A percentile compares a stretch with the other conserved stretches of the same genome.
Conservation (phyloP, 2,329 filamentous ascomycete species). For the Trichoderma koningiopsis region DNA sequence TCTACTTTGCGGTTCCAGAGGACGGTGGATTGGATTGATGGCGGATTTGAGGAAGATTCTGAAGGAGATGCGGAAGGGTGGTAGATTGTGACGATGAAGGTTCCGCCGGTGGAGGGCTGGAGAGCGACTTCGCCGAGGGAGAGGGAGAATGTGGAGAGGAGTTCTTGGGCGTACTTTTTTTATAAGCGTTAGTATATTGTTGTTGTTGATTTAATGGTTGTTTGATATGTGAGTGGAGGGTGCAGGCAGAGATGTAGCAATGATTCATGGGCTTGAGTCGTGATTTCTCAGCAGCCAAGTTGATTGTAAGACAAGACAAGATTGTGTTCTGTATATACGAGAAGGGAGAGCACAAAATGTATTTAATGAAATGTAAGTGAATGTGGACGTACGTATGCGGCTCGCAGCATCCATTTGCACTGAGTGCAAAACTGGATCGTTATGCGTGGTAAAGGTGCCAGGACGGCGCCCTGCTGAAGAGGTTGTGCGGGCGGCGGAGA, state of each 20-base stretch:
- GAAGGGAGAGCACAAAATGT: not conserved
- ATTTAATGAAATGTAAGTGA: not conserved
- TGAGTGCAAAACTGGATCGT: conserved; percentile 93
- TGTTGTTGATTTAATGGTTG: not conserved
- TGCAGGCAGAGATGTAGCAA: too few relatives aligned
- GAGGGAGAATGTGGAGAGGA: conserved; percentile 88
- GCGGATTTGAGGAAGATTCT: conserved; percentile 6
- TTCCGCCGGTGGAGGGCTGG: conserved; percentile 79
- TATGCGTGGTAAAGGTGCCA: conserved; percentile 61
- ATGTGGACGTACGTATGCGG: conserved; percentile 69
- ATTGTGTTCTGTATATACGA: too few relatives aligned
- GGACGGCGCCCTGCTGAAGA: conserved; percentile 2
- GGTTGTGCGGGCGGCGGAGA: not conserved
- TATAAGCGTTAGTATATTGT: not conserved
- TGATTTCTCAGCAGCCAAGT: not conserved
- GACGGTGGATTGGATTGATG: conserved; percentile 44
- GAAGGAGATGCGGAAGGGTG: conserved; percentile 38
- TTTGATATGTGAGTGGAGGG: too few relatives aligned
- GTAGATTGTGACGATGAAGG: conserved; percentile 73
- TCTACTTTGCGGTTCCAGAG: conserved; percentile 89
- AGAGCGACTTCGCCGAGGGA: conserved; percentile 85
- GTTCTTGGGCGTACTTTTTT: conserved; percentile 82
- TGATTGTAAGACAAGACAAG: not conserved
- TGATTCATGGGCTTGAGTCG: not conserved
- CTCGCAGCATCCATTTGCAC: conserved; percentile 88